Base-by-base conservation (phyloP, 2,329 filamentous ascomycete genomes). In the Neopestalotiopsis sp. region DNA sequence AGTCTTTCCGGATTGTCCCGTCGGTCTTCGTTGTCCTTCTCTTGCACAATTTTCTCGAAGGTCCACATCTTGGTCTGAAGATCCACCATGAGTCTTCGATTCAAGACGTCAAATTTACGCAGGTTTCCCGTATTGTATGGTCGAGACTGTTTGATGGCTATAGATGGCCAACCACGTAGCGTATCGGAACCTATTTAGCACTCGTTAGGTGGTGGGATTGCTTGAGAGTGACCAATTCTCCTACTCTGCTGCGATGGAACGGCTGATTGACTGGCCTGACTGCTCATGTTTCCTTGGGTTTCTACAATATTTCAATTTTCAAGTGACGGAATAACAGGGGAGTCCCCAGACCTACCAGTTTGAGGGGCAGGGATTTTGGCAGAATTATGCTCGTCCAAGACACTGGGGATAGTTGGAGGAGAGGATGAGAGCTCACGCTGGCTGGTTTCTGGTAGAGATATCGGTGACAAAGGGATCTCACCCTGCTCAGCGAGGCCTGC, bases 51-150 rank as follows among this genome's bases (percentile, higher is more conserved):
- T 9, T 13, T 42, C 14, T 30, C 59, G 2, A 62, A 32, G 10
- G n/a, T n/a, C 59, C 30, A 62, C 4, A 62, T 62, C 30, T 62
- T 62, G 32, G 59, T 38, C 59, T 62, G 59, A 5, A 24, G 13
- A 14, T 62, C 34, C n/a, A 62, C n/a, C 10, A 42, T 13, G 14
- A 40, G 30, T 38, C 59, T 62, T 32, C 34, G 59, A 10, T 20
- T 14, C 14, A 38, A 32, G 5, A 38, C 14, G 34, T 62, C 59
- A 24, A 62, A 38, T 17, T 42, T 62, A 24, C 59, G 30, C n/a
- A 40, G 24, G 13, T n/a, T 34, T 57, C 56, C 57, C 17, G 65
- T 57, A 38, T 57, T 38, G 13, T 57, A 57, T 14, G 17, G 42
- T 10, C 40, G 30, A 20, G 38, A 30, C 12, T 49, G 62, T 13